Base-by-base conservation (phyloP, 345 rosid genomes). In the Eucalyptus tenuipes region DNA sequence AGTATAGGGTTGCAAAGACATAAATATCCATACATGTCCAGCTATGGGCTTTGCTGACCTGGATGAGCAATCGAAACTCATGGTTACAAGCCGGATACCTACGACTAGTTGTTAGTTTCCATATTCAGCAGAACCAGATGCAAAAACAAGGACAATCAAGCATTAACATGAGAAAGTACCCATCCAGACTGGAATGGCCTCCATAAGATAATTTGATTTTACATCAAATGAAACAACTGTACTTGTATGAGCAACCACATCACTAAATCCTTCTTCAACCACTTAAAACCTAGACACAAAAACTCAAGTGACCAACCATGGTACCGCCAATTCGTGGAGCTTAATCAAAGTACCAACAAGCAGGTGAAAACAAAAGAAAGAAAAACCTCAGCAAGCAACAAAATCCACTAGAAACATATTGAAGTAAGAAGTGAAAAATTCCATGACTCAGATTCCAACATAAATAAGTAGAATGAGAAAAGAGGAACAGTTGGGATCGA, bases 11-110 rank as follows among this genome's bases (percentile, higher is more conserved):
- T 49, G 96, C 99, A 92, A 97, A 98, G 49, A 98, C 93, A 92
- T 97, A 95, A 88, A 98, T 90, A 92, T 97, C 99, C 97, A 97
- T 95, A 86, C 99, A 97, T 4, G 99, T 95, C 98, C 98, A 98
- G 87, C 97, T 97, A 91, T 95, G 99, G 64, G 99, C 25, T 53
- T 53, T 3, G 57, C 11, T 20, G 57, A 53, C 57, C 57, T 53
- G 11, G 25, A 53, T 53, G 86, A 88, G 88, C 68, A 86, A 87
- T 75, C 53, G 88, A 90, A 48, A 89, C n/a, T 71, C 52, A 59
- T 22, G 84, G 50, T 61, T 64, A 50, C 61, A 61, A 90, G 86
- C 27, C 86, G 17, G 44, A 49, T 75, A 33, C 49, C 45, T 37
- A 33, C 0, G 37, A 1, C 40, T 82, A n/a, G 22, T 59, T 0